Evolutionary conservation across 2,329 filamentous ascomycete genomes (phyloP).

Genomic region (Botrytis fabae): DNA sequence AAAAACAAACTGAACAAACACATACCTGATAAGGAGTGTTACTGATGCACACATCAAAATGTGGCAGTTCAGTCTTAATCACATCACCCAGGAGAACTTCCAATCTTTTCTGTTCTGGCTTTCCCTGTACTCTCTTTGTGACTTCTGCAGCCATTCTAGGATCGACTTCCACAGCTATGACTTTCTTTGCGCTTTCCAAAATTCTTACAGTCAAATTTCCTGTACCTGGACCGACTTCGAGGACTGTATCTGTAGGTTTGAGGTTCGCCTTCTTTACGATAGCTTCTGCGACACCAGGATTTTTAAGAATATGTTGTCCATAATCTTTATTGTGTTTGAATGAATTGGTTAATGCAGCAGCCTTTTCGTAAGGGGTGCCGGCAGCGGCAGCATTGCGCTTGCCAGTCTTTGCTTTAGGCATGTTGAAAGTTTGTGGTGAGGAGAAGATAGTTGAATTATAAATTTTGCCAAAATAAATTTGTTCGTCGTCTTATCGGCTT

Average conservation of each 20-base stretch:
- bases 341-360: conserved; percentile 57
- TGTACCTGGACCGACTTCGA: conserved; percentile 89
- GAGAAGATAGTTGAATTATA: background rate
- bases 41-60: conserved; percentile 81
- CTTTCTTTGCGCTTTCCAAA: conserved; percentile 79
- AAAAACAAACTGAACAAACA: background rate
- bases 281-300: conserved; percentile 77
- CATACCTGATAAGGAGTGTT: conserved; percentile 63
- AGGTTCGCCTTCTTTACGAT: conserved; percentile 86
- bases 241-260: conserved; percentile 85
- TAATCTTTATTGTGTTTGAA: conserved; percentile 78
- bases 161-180: conserved; percentile 87
- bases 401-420: conserved; percentile 40
- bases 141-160: conserved; percentile 90
- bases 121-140: conserved; percentile 90
- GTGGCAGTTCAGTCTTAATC: conserved; percentile 74
- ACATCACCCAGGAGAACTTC: conserved; percentile 90
- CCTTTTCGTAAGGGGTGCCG: conserved; percentile 39
- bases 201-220: conserved; percentile 90
- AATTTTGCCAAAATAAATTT: conserved; percentile 19
- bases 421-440: conserved; percentile 24
- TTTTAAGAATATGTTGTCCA: conserved; percentile 86
- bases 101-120: conserved; percentile 77
- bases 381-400: conserved; percentile 40
- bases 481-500: conserved; percentile 1